Evolutionary conservation across 176 grass and related monocot species (phyloP), one percentile per base, ranked within the genome.

Genomic region (Coix lacrymajobi): DNA sequence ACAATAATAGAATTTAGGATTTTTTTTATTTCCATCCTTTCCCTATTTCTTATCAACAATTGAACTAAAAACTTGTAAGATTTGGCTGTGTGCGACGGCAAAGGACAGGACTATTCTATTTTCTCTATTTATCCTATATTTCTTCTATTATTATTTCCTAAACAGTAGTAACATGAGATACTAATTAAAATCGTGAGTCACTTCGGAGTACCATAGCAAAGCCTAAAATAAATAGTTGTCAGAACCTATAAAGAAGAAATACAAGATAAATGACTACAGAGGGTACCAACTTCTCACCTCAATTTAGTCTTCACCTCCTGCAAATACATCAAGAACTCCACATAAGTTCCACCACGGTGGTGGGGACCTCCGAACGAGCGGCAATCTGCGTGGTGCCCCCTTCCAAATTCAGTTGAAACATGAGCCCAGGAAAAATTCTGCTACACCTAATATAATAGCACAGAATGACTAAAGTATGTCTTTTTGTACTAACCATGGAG

Each of bases 341-440:
- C 81, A 84, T 74, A 88, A 88, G 30, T 84, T 79, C 87, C 87
- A 88, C 87, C 87, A 88, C 14, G 77, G 75, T 84, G 46, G 34
- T 19, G 69, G 68, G 75, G 87, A 79, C 81, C 60, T 64, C 75
- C 67, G 73, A 36, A 68, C 36, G 2, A 58, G 15, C 54, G 86
- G 86, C 58, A 44, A 20, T 66, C 75, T 51, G 40, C 37, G 17
- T 44, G 38, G 6, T 2, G 36, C 37, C 45, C 60, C 81, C 87
- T 88, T 84, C 26, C 20, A 48, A 88, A 74, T 84, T 39, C 11
- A 79, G 16, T 58, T 74, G 62, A 83, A 7, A 66, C 52, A 66
- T 58, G 28, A 36, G 37, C 29, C 36, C 28, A 68, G 38, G 48
- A 30, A 75, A 39, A 48, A 1, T 58, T 79, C 58, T 66, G 29